Conservation (phyloP, 257 asterid species). For the Anisodus acutangulus region DNA sequence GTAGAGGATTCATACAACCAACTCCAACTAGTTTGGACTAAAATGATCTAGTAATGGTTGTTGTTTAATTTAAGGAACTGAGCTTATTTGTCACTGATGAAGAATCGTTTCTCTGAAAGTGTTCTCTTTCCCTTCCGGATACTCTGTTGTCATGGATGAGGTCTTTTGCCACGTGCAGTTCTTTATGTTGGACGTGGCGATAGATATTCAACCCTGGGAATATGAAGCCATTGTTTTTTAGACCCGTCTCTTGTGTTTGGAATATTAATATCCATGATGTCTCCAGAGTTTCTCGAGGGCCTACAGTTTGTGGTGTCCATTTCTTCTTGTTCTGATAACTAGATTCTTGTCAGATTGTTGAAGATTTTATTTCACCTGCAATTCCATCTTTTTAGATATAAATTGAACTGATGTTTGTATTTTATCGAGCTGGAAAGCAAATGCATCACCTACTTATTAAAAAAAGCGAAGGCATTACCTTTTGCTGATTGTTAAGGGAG, state of each 20-base stretch:
- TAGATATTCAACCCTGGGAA: neutral
- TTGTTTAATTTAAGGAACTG: neutral
- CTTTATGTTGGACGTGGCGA: neutral
- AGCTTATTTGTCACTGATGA: neutral
- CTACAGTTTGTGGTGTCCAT: neutral
- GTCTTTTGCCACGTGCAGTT: neutral
- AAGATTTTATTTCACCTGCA: neutral
- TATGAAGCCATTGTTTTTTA: neutral
- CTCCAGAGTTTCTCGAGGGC: neutral
- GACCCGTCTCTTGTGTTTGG: neutral
- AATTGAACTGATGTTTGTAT: neutral
- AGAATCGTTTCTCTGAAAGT: neutral
- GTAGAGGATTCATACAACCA: neutral
- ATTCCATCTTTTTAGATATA: neutral
- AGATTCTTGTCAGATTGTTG: neutral
- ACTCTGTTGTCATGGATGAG: neutral
- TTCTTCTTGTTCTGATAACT: neutral
- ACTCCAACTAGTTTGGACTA: neutral
- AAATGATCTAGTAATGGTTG: neutral
- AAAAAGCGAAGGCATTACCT: conserved; percentile 10
- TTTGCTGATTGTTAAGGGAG: conserved; percentile 10
- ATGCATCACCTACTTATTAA: neutral
- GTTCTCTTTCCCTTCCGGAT: neutral
- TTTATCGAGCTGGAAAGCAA: neutral
- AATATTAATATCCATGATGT: neutral